phyloP scores from a whole-genome alignment of 1,139 yeast genomes.

The Sugiyamaella neomexicana region DNA sequence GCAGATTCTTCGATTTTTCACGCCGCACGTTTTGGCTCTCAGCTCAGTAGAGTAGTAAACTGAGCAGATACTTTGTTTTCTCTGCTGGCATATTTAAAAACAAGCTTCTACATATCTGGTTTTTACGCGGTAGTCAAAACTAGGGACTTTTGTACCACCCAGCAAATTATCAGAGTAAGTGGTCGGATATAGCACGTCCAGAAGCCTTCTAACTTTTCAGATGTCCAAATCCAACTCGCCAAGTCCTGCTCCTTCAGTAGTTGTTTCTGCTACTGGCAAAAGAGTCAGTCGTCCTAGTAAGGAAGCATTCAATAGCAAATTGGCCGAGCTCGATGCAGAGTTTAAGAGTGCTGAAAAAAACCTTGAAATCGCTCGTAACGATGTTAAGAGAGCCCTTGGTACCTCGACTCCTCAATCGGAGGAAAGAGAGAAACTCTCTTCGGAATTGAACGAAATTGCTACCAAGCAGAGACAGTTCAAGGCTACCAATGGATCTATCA shows the following conservation, averaged over 20 bases:
- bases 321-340: constrained; percentile 62
- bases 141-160: not conserved
- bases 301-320: constrained; percentile 59
- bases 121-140: not conserved
- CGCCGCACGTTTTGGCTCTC: constrained; percentile 15
- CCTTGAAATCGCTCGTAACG: constrained; percentile 33
- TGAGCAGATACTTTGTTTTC: not conserved
- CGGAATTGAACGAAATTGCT: constrained; percentile 63
- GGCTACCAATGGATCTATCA: constrained; percentile 63
- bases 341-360: constrained; percentile 66
- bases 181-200: not conserved
- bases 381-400: constrained; percentile 35
- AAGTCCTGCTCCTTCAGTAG: constrained; percentile 18
- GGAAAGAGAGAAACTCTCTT: constrained; percentile 64
- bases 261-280: constrained; percentile 24
- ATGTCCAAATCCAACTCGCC: constrained; percentile 12
- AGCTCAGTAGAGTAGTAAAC: not conserved
- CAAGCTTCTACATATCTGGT: constrained; percentile 2
- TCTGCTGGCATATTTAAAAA: constrained; percentile 9
- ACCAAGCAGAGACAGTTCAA: constrained; percentile 71
- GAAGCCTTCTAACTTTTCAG: not conserved
- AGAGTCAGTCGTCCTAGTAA: constrained; percentile 41
- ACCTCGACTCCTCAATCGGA: constrained; percentile 40
- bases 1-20: constrained; percentile 13
- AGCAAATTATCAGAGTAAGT: not conserved